Base-by-base conservation (phyloP, 1,139 yeast species). In the Blastobotrys malaysiensis region DNA sequence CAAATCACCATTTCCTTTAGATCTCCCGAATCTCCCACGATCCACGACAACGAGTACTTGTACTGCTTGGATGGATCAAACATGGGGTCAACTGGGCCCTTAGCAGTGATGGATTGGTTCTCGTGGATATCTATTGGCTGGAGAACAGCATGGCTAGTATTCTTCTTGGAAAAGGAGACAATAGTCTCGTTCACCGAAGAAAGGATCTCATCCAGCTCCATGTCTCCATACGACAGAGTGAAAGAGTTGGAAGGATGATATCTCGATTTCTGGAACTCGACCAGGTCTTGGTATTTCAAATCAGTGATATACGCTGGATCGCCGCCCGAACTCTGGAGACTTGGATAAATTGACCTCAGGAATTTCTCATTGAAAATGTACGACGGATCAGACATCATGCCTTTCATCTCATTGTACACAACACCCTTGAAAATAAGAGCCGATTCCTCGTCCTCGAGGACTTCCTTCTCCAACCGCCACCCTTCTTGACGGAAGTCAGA, bases 351-450 rank as follows among this genome's bases (percentile, higher is more conserved):
- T n/a, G 90, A 74, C 68, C 88, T 88, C 67, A 88, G 90, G 73
- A 84, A 93, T 61, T 84, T 82, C 63, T 86, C 88, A 80, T 90
- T 91, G 68, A 80, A 90, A 63, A 85, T 79, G 68, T 93, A 95
- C 3, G 91, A 82, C 0, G 97, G 82, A 67, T 89, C 93, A 1
- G 97, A 87, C 66, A 89, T 82, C 72, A 93, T 98, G 5, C 99
- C 99, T 70, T 95, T 93, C 99, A 93, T 93, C 73, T 93, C 99
- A 67, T 93, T 93, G 70, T 87, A 93, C 1, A 93, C 99, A 36
- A 93, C 99, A 44, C 99, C 99, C 71, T 93, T 93, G 69, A 88
- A 89, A 7, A 75, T 77, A 50, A 93, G 68, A 1, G 88, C 86
- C 16, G 88, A 77, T 0, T 64, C 59, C 7, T 74, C 73, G 65